Evolutionary conservation across 1,284 basidiomycete genomes (phyloP).

Genomic region (Afroboletus lepidellus): DNA sequence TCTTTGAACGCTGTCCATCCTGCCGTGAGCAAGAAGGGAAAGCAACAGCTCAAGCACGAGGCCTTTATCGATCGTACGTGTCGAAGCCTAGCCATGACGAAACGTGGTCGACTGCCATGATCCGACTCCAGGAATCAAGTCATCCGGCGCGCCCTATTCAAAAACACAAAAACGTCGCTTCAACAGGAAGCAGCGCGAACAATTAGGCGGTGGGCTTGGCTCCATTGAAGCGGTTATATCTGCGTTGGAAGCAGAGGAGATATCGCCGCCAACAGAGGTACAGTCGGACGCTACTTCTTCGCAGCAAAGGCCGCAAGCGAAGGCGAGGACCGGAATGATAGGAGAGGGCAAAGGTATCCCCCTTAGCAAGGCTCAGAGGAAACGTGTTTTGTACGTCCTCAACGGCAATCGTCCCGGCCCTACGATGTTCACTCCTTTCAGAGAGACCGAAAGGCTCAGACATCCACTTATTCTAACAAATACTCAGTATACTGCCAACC

Average conservation of each 20-base stretch:
- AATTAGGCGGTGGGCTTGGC: constrained; percentile 60
- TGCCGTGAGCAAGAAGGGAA: constrained; percentile 60
- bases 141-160: constrained; percentile 60
- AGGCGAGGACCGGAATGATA: constrained; percentile 52
- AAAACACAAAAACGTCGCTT: constrained; percentile 71
- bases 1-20: constrained; percentile 14
- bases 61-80: constrained; percentile 63
- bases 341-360: constrained; percentile 65
- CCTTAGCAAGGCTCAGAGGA: constrained; percentile 65
- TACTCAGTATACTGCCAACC: constrained; percentile 63
- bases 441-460: constrained; percentile 64
- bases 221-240: constrained; percentile 60
- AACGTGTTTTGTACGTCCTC: constrained; percentile 63
- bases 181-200: constrained; percentile 69
- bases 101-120: neutral
- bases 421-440: constrained; percentile 29
- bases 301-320: constrained; percentile 13
- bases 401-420: neutral
- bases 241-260: constrained; percentile 43
- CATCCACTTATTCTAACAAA: constrained; percentile 72
- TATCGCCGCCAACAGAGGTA: constrained; percentile 19
- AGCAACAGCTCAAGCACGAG: constrained; percentile 63
- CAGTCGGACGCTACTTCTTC: constrained; percentile 12
- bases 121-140: constrained; percentile 49
- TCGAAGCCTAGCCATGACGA: neutral